Evolutionary conservation across 805 yeast genomes (phyloP), one percentile per base, ranked within the genome.

Genomic region (Metschnikowia matae): DNA sequence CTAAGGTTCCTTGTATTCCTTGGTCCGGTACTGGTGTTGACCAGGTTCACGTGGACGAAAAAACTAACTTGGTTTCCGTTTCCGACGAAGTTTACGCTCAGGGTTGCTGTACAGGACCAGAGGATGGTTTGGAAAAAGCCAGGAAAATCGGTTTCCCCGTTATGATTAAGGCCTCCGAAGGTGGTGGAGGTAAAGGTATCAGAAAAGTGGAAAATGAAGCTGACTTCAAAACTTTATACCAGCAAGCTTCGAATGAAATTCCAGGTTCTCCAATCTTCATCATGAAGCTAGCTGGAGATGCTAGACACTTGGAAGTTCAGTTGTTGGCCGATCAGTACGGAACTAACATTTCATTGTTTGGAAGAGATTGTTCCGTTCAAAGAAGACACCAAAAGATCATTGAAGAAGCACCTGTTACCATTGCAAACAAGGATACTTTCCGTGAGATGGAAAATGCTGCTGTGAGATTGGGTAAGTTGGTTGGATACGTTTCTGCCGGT

Each of bases 121-220:
- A 85, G 62, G 96, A 92, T 62, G 99, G 98, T 56, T 78, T 94
- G 50, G 78, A 59, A 40, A 88, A 87, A 67, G 99, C 99, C 53
- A 81, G 78, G 61, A 68, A 79, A 63, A 91, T 94, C 63, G 99
- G 99, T 1, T 90, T 94, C 77, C 99, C 99, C 32, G 96, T 94
- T 48, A 94, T 94, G 99, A 84, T 94, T 66, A 94, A 94, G 73
- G 99, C 99, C 45, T 90, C 97, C 52, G 99, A 94, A 83, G 99
- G 99, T 78, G 99, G 99, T 73, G 99, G 99, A 75, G 99, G 99
- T 78, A 94, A 94, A 75, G 99, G 99, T 81, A 94, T 94, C 70
- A 86, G 99, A 77, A 90, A 90, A 73, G 98, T 90, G 57, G 96
- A 88, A 50, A 67, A 77, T 55, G 96, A 87, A 69, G 84, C 82